These are phyloP conservation scores for Nannochloropsis salina DNA, from an alignment of 108 stramenopile species.

Conservation along the genomic window DNA sequence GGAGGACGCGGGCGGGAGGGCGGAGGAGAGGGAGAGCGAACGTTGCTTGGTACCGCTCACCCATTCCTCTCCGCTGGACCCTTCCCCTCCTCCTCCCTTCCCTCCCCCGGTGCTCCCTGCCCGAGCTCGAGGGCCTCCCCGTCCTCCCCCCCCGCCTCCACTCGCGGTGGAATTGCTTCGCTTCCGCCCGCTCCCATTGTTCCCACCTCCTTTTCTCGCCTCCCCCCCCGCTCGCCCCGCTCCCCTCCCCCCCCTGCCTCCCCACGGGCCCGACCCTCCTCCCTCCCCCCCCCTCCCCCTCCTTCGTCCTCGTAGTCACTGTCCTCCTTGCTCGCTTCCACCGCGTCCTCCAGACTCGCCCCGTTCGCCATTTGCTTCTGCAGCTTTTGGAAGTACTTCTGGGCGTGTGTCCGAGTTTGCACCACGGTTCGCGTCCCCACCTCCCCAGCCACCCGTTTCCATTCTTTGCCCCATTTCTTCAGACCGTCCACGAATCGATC, in stretches of 20 bases:
- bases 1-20: too few species aligned
- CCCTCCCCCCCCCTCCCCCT: not conserved
- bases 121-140: not conserved
- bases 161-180: not conserved
- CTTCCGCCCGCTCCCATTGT: not conserved
- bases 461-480: slow-evolving; percentile 48
- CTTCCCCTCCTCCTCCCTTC: not conserved
- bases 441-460: slow-evolving; percentile 51
- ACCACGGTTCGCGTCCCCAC: slow-evolving; percentile 93
- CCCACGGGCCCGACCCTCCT: not conserved
- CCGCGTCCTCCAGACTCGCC: not conserved
- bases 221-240: not conserved
- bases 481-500: slow-evolving; percentile 48
- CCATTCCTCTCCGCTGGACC: not conserved
- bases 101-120: not conserved
- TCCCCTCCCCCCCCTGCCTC: not conserved
- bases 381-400: slow-evolving; percentile 98
- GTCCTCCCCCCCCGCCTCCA: not conserved
- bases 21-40: too few species aligned
- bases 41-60: too few species aligned
- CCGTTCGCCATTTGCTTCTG: slow-evolving; percentile 57
- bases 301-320: not conserved
- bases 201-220: not conserved
- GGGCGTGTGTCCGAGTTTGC: slow-evolving; percentile 95
- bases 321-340: not conserved